phyloP scores from a whole-genome alignment of 2,329 filamentous ascomycete genomes.

The Berkeleyomyces rouxiae region DNA sequence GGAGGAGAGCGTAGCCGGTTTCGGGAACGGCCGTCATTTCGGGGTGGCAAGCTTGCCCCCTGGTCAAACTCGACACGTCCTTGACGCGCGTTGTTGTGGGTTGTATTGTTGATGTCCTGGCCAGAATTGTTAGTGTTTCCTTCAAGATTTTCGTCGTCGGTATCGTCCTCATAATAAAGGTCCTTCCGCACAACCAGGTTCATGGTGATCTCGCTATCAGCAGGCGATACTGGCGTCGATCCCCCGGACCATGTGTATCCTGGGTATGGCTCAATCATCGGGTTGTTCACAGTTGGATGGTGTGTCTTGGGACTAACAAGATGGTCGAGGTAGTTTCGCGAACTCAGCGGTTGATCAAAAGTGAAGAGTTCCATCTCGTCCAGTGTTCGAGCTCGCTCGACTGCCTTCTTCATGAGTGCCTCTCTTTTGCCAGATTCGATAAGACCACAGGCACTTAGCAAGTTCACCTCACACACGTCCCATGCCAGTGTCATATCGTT shows the following conservation, averaged over 20 bases:
- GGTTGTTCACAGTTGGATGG: background rate
- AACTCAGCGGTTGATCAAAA: background rate
- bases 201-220: background rate
- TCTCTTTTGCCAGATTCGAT: background rate
- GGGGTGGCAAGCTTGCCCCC: background rate
- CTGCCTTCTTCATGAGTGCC: background rate
- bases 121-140: background rate
- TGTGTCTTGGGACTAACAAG: background rate
- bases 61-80: background rate
- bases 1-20: background rate
- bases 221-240: background rate
- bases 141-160: background rate
- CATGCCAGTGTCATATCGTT: background rate
- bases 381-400: background rate
- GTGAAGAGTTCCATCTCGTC: background rate
- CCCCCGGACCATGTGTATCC: background rate
- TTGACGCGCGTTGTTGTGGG: background rate
- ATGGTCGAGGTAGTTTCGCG: background rate
- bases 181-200: background rate
- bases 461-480: conserved; percentile 2
- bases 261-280: background rate
- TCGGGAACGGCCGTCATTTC: background rate
- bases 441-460: background rate
- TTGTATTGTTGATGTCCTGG: background rate
- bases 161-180: background rate